Evolutionary conservation across 768 basidiomycete species (phyloP).

Genomic region (Kwoniella sp.): DNA sequence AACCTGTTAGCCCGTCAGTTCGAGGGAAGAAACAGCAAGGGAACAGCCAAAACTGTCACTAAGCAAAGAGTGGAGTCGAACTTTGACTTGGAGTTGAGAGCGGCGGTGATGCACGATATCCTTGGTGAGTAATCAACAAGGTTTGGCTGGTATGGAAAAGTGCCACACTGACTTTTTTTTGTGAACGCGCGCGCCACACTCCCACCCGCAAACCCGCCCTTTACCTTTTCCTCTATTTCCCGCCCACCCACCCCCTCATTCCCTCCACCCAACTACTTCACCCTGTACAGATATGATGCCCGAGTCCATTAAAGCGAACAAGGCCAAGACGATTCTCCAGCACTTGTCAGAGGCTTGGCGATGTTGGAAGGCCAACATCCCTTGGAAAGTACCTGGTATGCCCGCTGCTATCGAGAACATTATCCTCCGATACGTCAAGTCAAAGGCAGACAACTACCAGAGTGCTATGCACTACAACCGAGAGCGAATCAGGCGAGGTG

Average conservation of each 20-base stretch:
- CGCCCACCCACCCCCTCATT: too few relatives aligned
- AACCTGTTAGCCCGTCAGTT: constrained; percentile 98
- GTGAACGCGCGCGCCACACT: not conserved
- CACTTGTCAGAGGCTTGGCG: constrained; percentile 98
- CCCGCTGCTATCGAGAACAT: constrained; percentile 96
- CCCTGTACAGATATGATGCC: constrained; percentile 93
- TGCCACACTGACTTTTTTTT: not conserved
- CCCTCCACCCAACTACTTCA: too few relatives aligned
- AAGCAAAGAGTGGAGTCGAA: constrained; percentile 99
- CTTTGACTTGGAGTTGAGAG: constrained; percentile 93
- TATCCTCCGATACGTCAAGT: constrained; percentile 97
- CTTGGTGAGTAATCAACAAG: constrained; percentile 59
- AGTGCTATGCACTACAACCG: constrained; percentile 94
- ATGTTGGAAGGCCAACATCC: constrained; percentile 73
- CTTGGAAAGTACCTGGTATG: constrained; percentile 99
- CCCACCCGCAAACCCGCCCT: not conserved
- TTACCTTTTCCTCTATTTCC: not conserved
- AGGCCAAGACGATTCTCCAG: constrained; percentile 98
- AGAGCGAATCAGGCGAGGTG: constrained; percentile 75
- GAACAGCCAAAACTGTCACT: constrained; percentile 95
- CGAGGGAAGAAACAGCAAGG: constrained; percentile 90
- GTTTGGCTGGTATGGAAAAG: not conserved
- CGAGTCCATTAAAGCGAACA: constrained; percentile 88
- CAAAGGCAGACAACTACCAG: constrained; percentile 99
- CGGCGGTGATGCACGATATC: constrained; percentile 99